phyloP scores from a whole-genome alignment of 1,284 basidiomycete species.

The Mycosarcoma mackinlayi region DNA sequence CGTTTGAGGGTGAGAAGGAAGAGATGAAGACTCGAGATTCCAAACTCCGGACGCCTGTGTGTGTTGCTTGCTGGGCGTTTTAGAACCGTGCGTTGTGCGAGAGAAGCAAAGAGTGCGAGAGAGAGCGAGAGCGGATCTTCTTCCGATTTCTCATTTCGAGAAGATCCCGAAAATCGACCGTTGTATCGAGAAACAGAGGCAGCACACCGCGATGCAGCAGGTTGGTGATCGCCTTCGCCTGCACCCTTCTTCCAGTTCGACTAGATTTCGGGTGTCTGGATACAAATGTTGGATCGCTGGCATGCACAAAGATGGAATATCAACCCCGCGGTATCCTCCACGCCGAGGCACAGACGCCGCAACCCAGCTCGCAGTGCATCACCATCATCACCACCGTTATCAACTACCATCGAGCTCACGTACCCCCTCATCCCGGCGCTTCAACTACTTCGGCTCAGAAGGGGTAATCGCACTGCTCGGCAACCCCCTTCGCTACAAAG shows the following conservation, averaged over 20 bases:
- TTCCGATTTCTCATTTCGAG: conserved; percentile 23
- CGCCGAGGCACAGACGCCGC: not conserved
- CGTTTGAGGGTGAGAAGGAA: too few species aligned
- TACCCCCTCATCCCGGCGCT: too few species aligned
- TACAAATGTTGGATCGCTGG: not conserved
- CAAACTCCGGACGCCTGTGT: too few species aligned
- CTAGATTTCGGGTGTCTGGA: not conserved
- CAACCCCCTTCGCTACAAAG: conserved; percentile 5
- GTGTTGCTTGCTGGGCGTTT: not conserved
- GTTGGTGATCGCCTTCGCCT: conserved; percentile 12
- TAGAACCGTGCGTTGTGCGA: conserved; percentile 4
- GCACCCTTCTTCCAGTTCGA: not conserved
- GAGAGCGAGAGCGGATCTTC: conserved; percentile 12
- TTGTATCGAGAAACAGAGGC: not conserved
- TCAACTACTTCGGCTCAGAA: too few species aligned
- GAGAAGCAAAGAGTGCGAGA: not conserved
- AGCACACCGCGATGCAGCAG: conserved; percentile 15
- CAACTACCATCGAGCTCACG: not conserved
- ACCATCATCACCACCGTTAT: conserved; percentile 3
- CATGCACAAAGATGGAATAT: not conserved
- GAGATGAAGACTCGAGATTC: too few species aligned
- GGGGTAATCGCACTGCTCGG: conserved; percentile 16
- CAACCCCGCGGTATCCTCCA: not conserved
- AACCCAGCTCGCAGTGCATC: not conserved
- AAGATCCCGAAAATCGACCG: conserved; percentile 2